phyloP scores from a whole-genome alignment of 169 alveolate genomes.

The Eimeria necatrix region DNA sequence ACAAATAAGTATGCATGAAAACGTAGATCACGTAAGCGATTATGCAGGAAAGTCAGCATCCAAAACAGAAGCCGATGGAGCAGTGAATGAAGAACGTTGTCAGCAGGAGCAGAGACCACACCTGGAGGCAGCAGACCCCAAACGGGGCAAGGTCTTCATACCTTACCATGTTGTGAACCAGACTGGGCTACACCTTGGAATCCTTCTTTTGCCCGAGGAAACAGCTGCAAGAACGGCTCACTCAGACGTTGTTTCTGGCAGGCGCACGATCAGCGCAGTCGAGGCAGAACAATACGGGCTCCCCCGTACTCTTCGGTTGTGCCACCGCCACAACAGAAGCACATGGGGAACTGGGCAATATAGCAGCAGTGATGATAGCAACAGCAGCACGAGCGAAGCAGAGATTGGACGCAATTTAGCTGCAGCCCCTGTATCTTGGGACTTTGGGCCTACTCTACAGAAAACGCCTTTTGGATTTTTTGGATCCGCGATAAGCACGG shows the following conservation, averaged over 20 bases:
- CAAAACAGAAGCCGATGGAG: not conserved
- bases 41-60: not conserved
- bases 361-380: constrained; percentile 36
- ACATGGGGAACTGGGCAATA: not conserved
- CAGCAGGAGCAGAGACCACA: constrained; percentile 19
- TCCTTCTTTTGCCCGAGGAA: constrained; percentile 25
- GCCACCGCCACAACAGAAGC: constrained; percentile 51
- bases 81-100: not conserved
- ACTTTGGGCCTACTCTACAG: constrained; percentile 35
- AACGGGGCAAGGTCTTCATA: constrained; percentile 41
- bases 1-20: not conserved
- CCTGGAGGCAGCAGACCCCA: constrained; percentile 41
- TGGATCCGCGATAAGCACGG: not conserved
- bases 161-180: constrained; percentile 74
- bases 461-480: not conserved
- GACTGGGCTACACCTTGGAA: constrained; percentile 74
- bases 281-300: constrained; percentile 21
- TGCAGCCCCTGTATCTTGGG: constrained; percentile 40
- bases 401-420: constrained; percentile 43
- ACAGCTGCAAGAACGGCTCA: not conserved
- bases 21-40: not conserved
- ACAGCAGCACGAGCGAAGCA: constrained; percentile 67
- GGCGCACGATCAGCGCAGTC: not conserved
- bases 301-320: constrained; percentile 32
- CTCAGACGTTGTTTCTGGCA: not conserved